Evolutionary conservation across 257 asterid species (phyloP).

Genomic region (Solanum etuberosum): DNA sequence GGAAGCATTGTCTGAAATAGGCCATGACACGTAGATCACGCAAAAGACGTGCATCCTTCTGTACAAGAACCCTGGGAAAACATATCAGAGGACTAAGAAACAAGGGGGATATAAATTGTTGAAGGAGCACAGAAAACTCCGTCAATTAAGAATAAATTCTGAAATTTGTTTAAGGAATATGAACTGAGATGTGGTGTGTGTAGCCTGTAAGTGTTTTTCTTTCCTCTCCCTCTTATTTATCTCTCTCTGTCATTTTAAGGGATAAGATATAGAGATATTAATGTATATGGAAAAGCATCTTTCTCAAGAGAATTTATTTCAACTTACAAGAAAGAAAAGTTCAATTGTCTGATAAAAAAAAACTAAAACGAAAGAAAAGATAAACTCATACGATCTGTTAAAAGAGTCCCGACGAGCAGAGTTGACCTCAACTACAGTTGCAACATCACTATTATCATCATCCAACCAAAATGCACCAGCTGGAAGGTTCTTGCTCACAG

Average conservation of each 20-base stretch:
- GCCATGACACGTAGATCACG: conserved; percentile 74
- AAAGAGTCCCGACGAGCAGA: conserved; percentile 65
- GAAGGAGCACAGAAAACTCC: neutral
- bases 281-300: neutral
- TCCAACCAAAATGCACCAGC: conserved; percentile 76
- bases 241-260: neutral
- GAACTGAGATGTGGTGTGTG: neutral
- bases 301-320: neutral
- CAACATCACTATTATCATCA: conserved; percentile 27
- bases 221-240: neutral
- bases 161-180: neutral
- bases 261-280: neutral
- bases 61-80: conserved; percentile 44
- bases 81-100: conserved; percentile 4
- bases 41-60: conserved; percentile 50
- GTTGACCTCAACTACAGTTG: conserved; percentile 49
- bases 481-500: conserved; percentile 66
- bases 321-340: neutral
- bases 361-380: neutral
- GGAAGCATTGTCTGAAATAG: conserved; percentile 87
- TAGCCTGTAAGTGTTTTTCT: neutral
- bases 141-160: neutral
- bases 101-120: neutral
- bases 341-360: neutral
- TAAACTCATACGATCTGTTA: conserved; percentile 58